Evolutionary conservation across 2,329 filamentous ascomycete species (phyloP).

Genomic region (Aspergillus piperis): DNA sequence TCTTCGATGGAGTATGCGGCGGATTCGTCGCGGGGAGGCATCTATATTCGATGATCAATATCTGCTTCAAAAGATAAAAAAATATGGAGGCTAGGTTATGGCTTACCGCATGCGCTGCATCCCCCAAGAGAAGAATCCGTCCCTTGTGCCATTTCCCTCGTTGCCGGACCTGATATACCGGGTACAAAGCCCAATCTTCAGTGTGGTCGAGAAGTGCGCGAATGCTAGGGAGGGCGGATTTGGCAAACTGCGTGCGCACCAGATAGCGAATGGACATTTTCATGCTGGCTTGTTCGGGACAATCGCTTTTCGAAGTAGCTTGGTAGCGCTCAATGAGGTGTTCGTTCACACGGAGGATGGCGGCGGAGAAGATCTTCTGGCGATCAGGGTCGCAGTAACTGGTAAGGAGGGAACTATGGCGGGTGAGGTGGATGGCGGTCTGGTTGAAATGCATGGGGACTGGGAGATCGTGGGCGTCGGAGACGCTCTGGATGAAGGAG

Average conservation of each 20-base stretch:
- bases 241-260: constrained; percentile 34
- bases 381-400: constrained; percentile 36
- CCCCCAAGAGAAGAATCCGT: constrained; percentile 43
- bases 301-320: constrained; percentile 26
- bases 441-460: constrained; percentile 29
- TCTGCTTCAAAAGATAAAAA: not conserved
- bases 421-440: constrained; percentile 37
- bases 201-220: constrained; percentile 32
- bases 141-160: constrained; percentile 40
- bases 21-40: constrained; percentile 47
- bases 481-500: constrained; percentile 39
- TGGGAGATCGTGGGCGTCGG: constrained; percentile 23
- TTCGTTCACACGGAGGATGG: constrained; percentile 37
- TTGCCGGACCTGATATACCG: constrained; percentile 40
- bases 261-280: constrained; percentile 36
- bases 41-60: constrained; percentile 25
- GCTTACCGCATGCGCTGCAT: constrained; percentile 47
- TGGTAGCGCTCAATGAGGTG: constrained; percentile 25
- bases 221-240: constrained; percentile 34
- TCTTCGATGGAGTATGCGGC: constrained; percentile 46
- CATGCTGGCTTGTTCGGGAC: constrained; percentile 30
- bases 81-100: not conserved
- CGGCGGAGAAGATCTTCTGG: constrained; percentile 38
- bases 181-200: constrained; percentile 42
- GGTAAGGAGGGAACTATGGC: constrained; percentile 39